phyloP scores from a whole-genome alignment of 73 alveolate genomes.

The Tetrahymena malaccensis region DNA sequence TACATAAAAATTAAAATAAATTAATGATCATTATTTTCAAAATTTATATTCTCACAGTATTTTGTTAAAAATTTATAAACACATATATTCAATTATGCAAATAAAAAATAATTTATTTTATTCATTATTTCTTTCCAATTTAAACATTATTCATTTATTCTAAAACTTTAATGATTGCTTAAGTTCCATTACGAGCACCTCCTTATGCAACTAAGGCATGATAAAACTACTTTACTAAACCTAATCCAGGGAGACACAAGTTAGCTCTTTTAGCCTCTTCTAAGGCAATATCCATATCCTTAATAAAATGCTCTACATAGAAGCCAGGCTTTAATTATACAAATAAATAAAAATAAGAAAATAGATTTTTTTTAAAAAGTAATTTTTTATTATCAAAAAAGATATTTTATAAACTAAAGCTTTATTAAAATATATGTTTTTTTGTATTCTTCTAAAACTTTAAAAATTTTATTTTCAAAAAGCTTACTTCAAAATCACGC shows the following conservation, averaged over 20 bases:
- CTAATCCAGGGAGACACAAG: conserved; percentile 74
- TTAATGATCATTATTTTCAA: too few species aligned
- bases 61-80: too few species aligned
- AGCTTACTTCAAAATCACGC: conserved; percentile 51
- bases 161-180: conserved; percentile 59
- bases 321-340: conserved; percentile 58
- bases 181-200: conserved; percentile 64
- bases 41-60: too few species aligned
- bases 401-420: neutral
- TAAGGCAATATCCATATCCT: conserved; percentile 74
- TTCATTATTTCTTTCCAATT: conserved; percentile 10
- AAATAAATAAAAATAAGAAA: neutral
- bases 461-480: neutral
- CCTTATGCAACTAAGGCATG: conserved; percentile 68
- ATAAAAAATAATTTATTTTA: neutral
- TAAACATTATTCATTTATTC: conserved; percentile 60
- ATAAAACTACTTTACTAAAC: conserved; percentile 61
- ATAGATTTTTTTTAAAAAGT: too few species aligned
- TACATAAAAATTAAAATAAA: too few species aligned
- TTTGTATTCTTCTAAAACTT: neutral
- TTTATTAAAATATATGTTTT: too few species aligned
- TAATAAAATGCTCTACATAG: conserved; percentile 81
- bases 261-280: conserved; percentile 75
- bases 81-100: neutral
- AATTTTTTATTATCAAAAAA: too few species aligned